Evolutionary conservation across 2,329 filamentous ascomycete species (phyloP).

Genomic region (Exophiala sideris): DNA sequence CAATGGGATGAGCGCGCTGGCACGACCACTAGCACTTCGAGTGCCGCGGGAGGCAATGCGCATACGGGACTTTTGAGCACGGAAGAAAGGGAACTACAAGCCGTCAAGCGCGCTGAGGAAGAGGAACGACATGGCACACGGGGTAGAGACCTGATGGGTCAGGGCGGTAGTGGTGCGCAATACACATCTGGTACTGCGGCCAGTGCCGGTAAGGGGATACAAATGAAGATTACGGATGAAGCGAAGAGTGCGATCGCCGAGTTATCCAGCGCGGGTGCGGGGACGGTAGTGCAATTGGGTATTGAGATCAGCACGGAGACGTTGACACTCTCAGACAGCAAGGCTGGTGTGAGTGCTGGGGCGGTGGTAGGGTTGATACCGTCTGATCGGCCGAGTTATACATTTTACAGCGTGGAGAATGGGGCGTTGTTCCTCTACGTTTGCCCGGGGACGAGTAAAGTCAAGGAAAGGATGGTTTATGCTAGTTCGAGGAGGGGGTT

Average conservation of each 20-base stretch:
- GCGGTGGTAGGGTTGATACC: constrained; percentile 50
- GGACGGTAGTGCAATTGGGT: constrained; percentile 31
- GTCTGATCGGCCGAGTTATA: constrained; percentile 55
- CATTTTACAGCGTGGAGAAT: constrained; percentile 47
- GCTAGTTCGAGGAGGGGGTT: constrained; percentile 56
- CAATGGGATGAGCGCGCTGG: constrained; percentile 54
- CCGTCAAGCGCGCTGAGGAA: constrained; percentile 58
- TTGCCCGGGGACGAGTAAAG: constrained; percentile 58
- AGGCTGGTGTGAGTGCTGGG: constrained; percentile 36
- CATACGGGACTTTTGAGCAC: constrained; percentile 56
- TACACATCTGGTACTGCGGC: constrained; percentile 14
- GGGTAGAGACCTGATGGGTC: constrained; percentile 45
- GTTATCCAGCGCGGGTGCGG: constrained; percentile 31
- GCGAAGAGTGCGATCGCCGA: constrained; percentile 50
- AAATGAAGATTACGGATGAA: constrained; percentile 52
- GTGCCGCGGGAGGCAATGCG: constrained; percentile 11
- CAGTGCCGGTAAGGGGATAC: constrained; percentile 41
- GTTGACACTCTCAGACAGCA: constrained; percentile 47
- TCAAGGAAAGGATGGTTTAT: constrained; percentile 66
- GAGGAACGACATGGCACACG: constrained; percentile 54
- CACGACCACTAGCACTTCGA: constrained; percentile 15
- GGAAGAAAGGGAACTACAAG: constrained; percentile 57
- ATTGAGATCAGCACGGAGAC: constrained; percentile 54
- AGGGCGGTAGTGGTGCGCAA: constrained; percentile 38
- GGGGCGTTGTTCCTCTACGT: constrained; percentile 58